Conservation (phyloP, 345 rosid species). For the Rubroshorea leprosula region DNA sequence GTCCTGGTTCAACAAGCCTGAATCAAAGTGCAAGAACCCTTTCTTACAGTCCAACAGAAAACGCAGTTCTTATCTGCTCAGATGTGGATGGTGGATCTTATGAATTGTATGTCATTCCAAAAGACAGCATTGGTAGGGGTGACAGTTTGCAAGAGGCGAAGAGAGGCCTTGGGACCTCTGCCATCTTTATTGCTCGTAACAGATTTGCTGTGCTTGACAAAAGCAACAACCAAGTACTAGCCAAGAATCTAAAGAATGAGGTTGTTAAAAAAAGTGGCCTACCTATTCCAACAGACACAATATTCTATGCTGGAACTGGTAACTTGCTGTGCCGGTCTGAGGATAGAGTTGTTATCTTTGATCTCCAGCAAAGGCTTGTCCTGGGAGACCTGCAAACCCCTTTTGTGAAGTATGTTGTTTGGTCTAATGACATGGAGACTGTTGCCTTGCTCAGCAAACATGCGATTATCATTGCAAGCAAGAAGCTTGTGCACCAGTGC, state of each 20-base stretch:
- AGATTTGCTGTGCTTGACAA: constrained; percentile 88
- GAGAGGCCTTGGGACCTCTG: constrained; percentile 78
- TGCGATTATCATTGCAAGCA: constrained; percentile 76
- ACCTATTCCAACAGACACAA: constrained; percentile 69
- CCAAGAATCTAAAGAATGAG: constrained; percentile 73
- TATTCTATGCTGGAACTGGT: constrained; percentile 91
- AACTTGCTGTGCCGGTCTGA: constrained; percentile 79
- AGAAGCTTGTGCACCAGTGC: constrained; percentile 72
- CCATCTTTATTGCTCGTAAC: constrained; percentile 73
- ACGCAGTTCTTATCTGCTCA: constrained; percentile 81
- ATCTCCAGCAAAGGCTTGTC: constrained; percentile 80
- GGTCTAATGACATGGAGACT: constrained; percentile 90
- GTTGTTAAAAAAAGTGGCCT: constrained; percentile 67
- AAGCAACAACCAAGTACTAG: constrained; percentile 71
- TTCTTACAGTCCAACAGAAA: constrained; percentile 92
- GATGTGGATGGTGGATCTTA: constrained; percentile 93
- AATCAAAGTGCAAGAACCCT: constrained; percentile 88
- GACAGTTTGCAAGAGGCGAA: constrained; percentile 75
- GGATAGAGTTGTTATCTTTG: constrained; percentile 73
- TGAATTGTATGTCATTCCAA: constrained; percentile 76
- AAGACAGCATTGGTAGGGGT: constrained; percentile 64
- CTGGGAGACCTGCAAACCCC: constrained; percentile 85
- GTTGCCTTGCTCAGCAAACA: constrained; percentile 93
- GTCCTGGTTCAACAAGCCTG: constrained; percentile 69
- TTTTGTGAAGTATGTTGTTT: constrained; percentile 64